A percentile compares a stretch with the other conserved stretches of the same genome.
Conservation (phyloP, 1,139 yeast genomes). For the Sugiyamaella pinicola region DNA sequence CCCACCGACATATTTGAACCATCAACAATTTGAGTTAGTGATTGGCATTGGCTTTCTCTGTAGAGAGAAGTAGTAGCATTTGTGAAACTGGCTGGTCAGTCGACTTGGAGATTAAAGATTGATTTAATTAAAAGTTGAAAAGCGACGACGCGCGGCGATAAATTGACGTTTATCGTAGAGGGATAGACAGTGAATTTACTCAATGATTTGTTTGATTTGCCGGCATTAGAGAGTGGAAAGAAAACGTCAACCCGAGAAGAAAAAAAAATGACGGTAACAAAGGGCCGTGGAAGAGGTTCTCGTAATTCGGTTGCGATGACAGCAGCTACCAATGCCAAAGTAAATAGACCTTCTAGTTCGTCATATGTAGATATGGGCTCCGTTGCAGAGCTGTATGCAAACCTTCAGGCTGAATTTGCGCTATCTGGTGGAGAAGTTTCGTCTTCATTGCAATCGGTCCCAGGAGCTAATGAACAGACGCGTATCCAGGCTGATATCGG, state of each 20-base stretch:
- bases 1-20: background rate
- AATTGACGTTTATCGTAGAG: background rate
- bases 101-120: too few relatives aligned
- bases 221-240: background rate
- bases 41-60: background rate
- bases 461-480: conserved; percentile 16
- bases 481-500: conserved; percentile 21
- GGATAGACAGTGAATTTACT: background rate
- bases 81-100: too few relatives aligned
- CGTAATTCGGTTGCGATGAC: conserved; percentile 10
- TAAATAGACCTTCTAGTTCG: conserved; percentile 4
- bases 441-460: conserved; percentile 18
- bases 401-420: conserved; percentile 18
- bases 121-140: background rate
- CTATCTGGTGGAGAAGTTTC: conserved; percentile 18
- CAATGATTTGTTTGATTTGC: background rate
- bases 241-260: background rate
- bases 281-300: conserved; percentile 18
- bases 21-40: too few relatives aligned
- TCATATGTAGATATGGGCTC: conserved; percentile 14
- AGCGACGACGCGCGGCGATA: background rate
- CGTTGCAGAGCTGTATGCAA: conserved; percentile 15
- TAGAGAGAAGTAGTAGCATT: background rate
- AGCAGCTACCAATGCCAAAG: conserved; percentile 12
- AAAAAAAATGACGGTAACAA: conserved; percentile 10